These are phyloP conservation scores for Fusarium ramigenum DNA, from an alignment of 2,329 filamentous ascomycete genomes.

Conservation along the genomic window DNA sequence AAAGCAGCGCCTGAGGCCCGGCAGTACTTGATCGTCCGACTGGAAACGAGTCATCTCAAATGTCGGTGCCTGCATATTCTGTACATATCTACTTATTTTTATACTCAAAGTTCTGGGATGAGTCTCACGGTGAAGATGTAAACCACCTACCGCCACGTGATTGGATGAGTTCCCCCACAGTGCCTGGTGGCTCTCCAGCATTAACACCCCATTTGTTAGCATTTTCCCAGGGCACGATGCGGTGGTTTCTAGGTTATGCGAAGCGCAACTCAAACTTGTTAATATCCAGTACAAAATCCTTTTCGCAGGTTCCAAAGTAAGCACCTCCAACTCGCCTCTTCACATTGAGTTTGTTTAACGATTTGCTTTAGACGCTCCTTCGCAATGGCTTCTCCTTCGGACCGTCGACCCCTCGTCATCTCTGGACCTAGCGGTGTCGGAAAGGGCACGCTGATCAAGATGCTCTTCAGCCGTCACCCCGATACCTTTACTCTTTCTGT, in stretches of 20 bases:
- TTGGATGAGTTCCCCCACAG: slow-evolving; percentile 20
- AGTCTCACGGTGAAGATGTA: background rate
- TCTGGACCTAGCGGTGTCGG: slow-evolving; percentile 83
- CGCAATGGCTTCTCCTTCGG: slow-evolving; percentile 49
- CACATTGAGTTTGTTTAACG: accelerated
- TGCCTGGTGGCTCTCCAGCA: background rate
- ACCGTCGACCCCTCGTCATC: slow-evolving; percentile 76
- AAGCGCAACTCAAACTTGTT: slow-evolving; percentile 24
- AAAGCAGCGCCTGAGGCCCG: background rate
- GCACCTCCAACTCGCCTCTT: background rate
- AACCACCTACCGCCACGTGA: slow-evolving; percentile 2
- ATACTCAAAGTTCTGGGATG: background rate
- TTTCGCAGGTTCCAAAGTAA: slow-evolving; percentile 18
- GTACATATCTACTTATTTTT: background rate
- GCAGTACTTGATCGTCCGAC: background rate
- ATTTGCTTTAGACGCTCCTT: slow-evolving; percentile 17
- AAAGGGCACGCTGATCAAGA: slow-evolving; percentile 81
- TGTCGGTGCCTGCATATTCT: background rate
- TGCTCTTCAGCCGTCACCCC: slow-evolving; percentile 68
- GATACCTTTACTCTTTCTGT: slow-evolving; percentile 65
- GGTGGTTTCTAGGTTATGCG: slow-evolving; percentile 27
- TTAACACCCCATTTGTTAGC: slow-evolving; percentile 21
- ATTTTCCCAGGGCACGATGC: slow-evolving; percentile 27
- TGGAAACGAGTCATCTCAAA: background rate
- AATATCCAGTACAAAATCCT: slow-evolving; percentile 6